Evolutionary conservation across 2,329 filamentous ascomycete species (phyloP).

Genomic region (Exophiala bonariae): DNA sequence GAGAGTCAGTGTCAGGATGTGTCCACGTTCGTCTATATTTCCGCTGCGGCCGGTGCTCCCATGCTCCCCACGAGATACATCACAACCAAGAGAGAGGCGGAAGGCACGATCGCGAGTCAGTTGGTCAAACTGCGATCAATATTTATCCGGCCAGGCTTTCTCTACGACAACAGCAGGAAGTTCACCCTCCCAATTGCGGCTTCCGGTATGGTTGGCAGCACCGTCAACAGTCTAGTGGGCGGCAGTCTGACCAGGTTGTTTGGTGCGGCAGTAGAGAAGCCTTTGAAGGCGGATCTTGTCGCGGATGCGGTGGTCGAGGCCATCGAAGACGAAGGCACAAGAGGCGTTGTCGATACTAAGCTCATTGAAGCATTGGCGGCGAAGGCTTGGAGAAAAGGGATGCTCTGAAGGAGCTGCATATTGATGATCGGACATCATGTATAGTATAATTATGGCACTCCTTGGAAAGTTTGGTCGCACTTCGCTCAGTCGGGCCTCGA

Average conservation of each 20-base stretch:
- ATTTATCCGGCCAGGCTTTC: conserved; percentile 81
- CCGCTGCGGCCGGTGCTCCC: conserved; percentile 81
- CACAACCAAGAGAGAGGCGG: conserved; percentile 86
- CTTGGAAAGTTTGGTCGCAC: background rate
- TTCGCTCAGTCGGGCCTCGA: too few relatives aligned
- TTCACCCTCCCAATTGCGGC: conserved; percentile 85
- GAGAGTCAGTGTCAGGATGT: conserved; percentile 68
- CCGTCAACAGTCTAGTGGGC: conserved; percentile 75
- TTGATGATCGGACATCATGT: too few relatives aligned
- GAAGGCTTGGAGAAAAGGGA: conserved; percentile 83
- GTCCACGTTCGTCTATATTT: conserved; percentile 79
- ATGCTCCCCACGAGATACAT: conserved; percentile 85
- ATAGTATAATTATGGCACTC: conserved; percentile 8
- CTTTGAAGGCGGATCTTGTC: conserved; percentile 81
- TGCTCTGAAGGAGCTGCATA: conserved; percentile 61
- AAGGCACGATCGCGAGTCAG: conserved; percentile 68
- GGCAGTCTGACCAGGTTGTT: conserved; percentile 74
- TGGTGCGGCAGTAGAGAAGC: conserved; percentile 81
- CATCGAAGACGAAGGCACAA: conserved; percentile 69
- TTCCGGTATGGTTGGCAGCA: conserved; percentile 69
- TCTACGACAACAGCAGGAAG: conserved; percentile 81
- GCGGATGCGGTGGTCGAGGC: conserved; percentile 89
- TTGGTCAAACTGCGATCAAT: conserved; percentile 76
- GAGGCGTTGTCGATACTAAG: conserved; percentile 73
- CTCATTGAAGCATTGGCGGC: conserved; percentile 80